These are phyloP conservation scores for Echeveria elegans DNA, from an alignment of 164 flowering plant genomes.

Conservation along the genomic window DNA sequence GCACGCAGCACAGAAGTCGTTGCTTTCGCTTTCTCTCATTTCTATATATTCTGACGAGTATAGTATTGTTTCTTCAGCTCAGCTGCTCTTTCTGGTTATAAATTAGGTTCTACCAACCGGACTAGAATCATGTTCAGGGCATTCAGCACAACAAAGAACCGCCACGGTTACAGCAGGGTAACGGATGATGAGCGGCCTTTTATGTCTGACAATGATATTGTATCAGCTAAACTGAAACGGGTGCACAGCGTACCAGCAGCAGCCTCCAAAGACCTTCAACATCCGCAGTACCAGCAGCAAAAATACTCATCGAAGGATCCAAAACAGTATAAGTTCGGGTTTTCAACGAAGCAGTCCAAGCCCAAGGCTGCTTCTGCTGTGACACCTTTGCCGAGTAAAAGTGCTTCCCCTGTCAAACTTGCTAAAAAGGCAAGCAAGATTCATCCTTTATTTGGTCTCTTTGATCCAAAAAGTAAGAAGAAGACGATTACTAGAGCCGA, in stretches of 20 bases:
- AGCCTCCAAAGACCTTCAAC: background rate
- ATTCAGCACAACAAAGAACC: constrained; percentile 22
- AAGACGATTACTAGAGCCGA: constrained; percentile 8
- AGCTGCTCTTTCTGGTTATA: too few relatives aligned
- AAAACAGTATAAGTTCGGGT: background rate
- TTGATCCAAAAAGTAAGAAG: constrained; percentile 9
- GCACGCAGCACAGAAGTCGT: too few relatives aligned
- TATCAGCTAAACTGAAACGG: background rate
- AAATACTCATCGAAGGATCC: background rate
- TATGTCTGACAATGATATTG: background rate
- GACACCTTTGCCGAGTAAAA: background rate
- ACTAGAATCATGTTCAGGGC: constrained; percentile 32
- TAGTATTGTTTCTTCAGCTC: too few relatives aligned
- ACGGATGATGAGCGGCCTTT: constrained; percentile 12
- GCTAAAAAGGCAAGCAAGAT: constrained; percentile 7
- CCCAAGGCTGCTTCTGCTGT: too few relatives aligned
- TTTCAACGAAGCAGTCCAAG: constrained; percentile 5
- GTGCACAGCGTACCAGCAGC: constrained; percentile 13
- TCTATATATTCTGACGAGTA: too few relatives aligned
- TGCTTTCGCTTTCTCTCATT: background rate
- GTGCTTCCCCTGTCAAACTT: background rate
- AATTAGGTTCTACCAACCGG: too few relatives aligned
- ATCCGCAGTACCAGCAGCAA: constrained; percentile 3
- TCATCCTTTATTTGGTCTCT: constrained; percentile 5
- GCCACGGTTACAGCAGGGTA: constrained; percentile 23